phyloP scores from a whole-genome alignment of 345 rosid genomes.

The Physaria fendleri region DNA sequence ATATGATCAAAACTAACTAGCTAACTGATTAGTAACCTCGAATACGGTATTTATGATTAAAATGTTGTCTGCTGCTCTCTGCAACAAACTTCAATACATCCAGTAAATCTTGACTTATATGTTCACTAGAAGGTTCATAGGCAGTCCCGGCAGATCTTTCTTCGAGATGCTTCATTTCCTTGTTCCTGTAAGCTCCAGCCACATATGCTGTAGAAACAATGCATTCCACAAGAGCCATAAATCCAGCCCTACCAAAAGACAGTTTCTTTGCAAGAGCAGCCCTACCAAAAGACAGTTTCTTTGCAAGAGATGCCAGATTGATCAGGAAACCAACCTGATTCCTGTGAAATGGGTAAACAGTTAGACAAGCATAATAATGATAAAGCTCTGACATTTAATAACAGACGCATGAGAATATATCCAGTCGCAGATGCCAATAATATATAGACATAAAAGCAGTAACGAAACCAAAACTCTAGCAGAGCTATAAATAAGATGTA shows the following conservation, averaged over 20 bases:
- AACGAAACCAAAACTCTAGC: too few species aligned
- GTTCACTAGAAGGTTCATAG: constrained; percentile 27
- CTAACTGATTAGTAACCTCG: constrained; percentile 51
- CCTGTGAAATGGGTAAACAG: constrained; percentile 41
- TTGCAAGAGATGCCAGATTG: constrained; percentile 61
- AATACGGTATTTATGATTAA: constrained; percentile 82
- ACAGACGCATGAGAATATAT: not conserved
- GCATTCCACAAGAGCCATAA: constrained; percentile 77
- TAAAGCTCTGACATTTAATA: not conserved
- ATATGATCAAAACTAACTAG: constrained; percentile 18
- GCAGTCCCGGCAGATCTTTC: constrained; percentile 27
- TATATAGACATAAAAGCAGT: constrained; percentile 3
- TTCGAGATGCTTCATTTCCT: constrained; percentile 24
- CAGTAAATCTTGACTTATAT: constrained; percentile 33
- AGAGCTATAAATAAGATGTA: not conserved
- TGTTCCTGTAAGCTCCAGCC: constrained; percentile 23
- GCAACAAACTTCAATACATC: constrained; percentile 68
- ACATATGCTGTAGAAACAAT: constrained; percentile 59
- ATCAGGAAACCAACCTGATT: constrained; percentile 44
- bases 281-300: constrained; percentile 71
- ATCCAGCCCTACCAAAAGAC: constrained; percentile 85
- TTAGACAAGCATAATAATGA: not conserved
- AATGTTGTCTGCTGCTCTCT: constrained; percentile 92
- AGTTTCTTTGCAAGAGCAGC: constrained; percentile 73
- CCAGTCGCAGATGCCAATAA: not conserved